Base-by-base conservation (phyloP, 2,329 filamentous ascomycete species). In the Paracorniculantispora psalliotae region DNA sequence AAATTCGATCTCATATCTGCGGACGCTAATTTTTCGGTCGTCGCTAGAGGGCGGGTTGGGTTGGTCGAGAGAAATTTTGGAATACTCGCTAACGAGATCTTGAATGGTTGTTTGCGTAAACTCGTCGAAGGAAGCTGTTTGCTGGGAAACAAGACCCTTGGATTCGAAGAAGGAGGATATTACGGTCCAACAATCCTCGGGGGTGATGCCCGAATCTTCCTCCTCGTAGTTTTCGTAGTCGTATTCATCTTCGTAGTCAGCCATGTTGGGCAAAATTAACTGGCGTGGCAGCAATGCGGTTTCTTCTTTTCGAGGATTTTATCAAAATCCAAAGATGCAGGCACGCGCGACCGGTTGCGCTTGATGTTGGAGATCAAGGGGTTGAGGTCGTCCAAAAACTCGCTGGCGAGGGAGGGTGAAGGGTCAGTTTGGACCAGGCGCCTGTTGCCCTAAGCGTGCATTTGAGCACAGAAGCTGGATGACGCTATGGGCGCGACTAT, bases 151-250 rank as follows among this genome's bases (percentile, higher is more conserved):
- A 33, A 99, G 83, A 68, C 94, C 93, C 77, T 97, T 99, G 63
- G 87, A 84, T 67, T 97, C 91, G 77, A 99, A 99, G 80, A 97
- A 97, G 10, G 94, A 90, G 59, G 90, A 92, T 72, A 99, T 97
- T 69, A 97, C 93, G 64, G 89, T 90, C 94, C 96, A 99, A 80
- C 92, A 97, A 77, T 99, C 96, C 79, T 97, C 94, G 62, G 92
- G 91, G 26, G 92, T 96, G 77, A 97, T 96, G 66, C 80, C 80
- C 61, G 81, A 77, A 62, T 87, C 84, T 37, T 84, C 86, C 62
- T 89, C 86, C 61, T 82, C 85, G 67, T 88, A 89, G 63, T 86
- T 84, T 62, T 88, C 87, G 71, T 91, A 90, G 63, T 86, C 82
- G 72, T 77, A 81, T 12, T 78, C 76, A 51, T 81, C 78, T 58